Conservation (phyloP, 2,329 filamentous ascomycete species). For the Lasiodiplodia sp. region DNA sequence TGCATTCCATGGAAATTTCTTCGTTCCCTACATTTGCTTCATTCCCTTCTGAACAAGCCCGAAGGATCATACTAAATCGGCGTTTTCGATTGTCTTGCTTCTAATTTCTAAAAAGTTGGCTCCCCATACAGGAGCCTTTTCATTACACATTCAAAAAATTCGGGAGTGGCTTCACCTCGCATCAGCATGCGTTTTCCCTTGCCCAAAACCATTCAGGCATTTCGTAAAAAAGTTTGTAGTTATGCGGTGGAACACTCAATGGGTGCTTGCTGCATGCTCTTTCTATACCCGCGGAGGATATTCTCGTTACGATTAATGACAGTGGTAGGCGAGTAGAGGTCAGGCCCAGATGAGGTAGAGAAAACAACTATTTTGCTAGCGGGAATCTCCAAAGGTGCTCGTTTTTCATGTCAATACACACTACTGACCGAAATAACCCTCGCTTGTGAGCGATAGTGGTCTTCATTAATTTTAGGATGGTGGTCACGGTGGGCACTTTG, state of each 20-base stretch:
- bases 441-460: not conserved
- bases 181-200: not conserved
- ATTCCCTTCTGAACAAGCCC: not conserved
- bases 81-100: not conserved
- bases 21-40: not conserved
- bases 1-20: not conserved
- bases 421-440: not conserved
- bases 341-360: not conserved
- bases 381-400: not conserved
- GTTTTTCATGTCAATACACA: not conserved
- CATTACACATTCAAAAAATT: not conserved
- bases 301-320: not conserved
- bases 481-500: not conserved
- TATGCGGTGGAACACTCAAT: not conserved
- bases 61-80: not conserved
- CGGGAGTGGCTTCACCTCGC: not conserved
- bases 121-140: not conserved
- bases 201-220: not conserved
- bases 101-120: not conserved
- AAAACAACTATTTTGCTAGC: not conserved
- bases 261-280: constrained; percentile 1
- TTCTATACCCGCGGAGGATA: constrained; percentile 12
- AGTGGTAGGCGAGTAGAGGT: not conserved
- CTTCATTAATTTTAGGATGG: not conserved
- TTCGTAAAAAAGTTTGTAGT: not conserved